Conservation (phyloP, 2,329 filamentous ascomycete species). For the Fonsecaea monophora region DNA sequence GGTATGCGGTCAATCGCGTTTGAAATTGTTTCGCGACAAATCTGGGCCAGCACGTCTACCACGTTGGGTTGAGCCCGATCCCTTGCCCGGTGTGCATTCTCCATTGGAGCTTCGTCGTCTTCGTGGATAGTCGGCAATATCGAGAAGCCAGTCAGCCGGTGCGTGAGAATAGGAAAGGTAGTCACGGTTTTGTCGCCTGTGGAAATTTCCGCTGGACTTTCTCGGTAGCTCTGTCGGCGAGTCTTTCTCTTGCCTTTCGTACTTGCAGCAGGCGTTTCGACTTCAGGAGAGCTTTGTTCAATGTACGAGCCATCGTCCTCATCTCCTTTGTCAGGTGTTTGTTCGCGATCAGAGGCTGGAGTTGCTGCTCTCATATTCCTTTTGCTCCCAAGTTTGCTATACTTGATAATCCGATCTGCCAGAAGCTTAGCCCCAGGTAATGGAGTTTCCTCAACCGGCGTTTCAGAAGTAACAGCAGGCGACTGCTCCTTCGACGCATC, state of each 20-base stretch:
- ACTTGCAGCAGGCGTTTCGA: slow-evolving; percentile 28
- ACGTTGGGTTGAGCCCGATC: slow-evolving; percentile 56
- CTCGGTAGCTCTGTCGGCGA: slow-evolving; percentile 3
- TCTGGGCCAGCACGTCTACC: slow-evolving; percentile 59
- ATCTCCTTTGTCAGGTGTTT: slow-evolving; percentile 23
- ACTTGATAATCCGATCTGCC: slow-evolving; percentile 20
- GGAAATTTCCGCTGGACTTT: slow-evolving; percentile 14
- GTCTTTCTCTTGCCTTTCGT: slow-evolving; percentile 27
- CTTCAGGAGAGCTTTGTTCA: slow-evolving; percentile 34
- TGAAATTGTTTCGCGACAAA: slow-evolving; percentile 58
- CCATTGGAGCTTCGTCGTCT: slow-evolving; percentile 32
- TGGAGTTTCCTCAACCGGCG: slow-evolving; percentile 1
- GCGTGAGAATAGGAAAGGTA: slow-evolving; percentile 44
- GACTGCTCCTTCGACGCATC: background rate
- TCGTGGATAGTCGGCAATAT: slow-evolving; percentile 38
- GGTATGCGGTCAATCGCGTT: slow-evolving; percentile 53
- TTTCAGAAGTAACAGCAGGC: slow-evolving; percentile 4
- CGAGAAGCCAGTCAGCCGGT: slow-evolving; percentile 40
- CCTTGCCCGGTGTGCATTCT: slow-evolving; percentile 38
- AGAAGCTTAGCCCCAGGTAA: background rate
- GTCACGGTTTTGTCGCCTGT: slow-evolving; percentile 22
- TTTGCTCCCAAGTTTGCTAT: slow-evolving; percentile 15
- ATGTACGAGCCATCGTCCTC: slow-evolving; percentile 36
- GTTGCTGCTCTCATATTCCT: slow-evolving; percentile 22
- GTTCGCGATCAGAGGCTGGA: slow-evolving; percentile 29